Percentiles rank a stretch among this genome's conserved stretches.
phyloP scores from a whole-genome alignment of 495 filamentous ascomycete species.

The Trichoderma parareesei region DNA sequence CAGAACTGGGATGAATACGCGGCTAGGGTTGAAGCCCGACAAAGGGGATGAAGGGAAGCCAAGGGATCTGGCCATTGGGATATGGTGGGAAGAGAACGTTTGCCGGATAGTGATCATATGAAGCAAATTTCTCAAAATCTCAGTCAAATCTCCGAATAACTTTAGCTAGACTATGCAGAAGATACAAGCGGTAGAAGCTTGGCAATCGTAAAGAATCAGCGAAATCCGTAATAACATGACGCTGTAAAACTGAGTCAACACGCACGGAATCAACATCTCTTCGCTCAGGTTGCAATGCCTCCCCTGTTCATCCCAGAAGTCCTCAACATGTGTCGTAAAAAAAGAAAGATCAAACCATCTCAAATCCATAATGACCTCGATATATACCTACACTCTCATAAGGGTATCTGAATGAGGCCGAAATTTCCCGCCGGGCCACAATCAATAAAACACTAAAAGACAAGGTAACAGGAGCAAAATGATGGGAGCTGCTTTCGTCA shows the following conservation, averaged over 20 bases:
- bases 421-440: background rate
- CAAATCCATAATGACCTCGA: background rate
- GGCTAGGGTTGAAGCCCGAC: too few relatives aligned
- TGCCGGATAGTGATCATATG: too few relatives aligned
- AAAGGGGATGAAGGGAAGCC: too few relatives aligned
- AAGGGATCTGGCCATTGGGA: too few relatives aligned
- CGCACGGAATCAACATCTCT: background rate
- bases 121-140: too few relatives aligned
- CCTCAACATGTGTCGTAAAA: background rate
- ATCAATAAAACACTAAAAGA: conserved; percentile 5
- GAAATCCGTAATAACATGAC: too few relatives aligned
- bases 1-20: too few relatives aligned
- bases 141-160: too few relatives aligned
- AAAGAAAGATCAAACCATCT: background rate
- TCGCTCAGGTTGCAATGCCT: background rate
- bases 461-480: conserved; percentile 5
- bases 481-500: conserved; percentile 1
- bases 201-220: too few relatives aligned
- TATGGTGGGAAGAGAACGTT: too few relatives aligned
- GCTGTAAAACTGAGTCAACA: background rate
- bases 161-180: too few relatives aligned
- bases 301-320: background rate
- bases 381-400: conserved; percentile 10
- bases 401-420: conserved; percentile 11
- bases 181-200: too few relatives aligned